Base-by-base conservation (phyloP, 345 rosid species). In the Erysimum cheiranthoides region DNA sequence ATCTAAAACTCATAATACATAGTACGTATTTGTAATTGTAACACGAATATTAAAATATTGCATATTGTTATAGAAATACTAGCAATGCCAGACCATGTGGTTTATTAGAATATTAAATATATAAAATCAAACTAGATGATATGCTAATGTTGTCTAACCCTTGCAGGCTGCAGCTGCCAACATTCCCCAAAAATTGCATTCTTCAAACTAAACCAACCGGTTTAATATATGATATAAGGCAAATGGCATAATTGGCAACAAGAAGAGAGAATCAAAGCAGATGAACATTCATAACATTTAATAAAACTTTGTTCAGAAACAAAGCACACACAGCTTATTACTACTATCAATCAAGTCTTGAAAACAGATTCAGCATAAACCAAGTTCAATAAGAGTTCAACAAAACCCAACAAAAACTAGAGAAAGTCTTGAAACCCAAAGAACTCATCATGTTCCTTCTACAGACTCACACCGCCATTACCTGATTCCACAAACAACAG, bases 401-500 rank as follows among this genome's bases (percentile, higher is more conserved):
- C 4, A 34, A 34, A 58, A 32, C 10, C 39, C 27, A n/a, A 25
- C n/a, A 21, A 9, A 67, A 66, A 67, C 3, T 34, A 43, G 10
- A n/a, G n/a, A 50, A 50, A 35, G 60, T 36, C 46, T 8, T 21
- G 2, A 34, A 31, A 16, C 27, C 45, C 18, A 52, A 68, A 3
- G 8, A 43, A 30, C 25, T 31, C 52, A 18, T 13, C 5, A 13
- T 63, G 46, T 51, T 31, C 21, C 51, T 34, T 43, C 64, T 61
- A 43, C 49, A 61, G 8, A 17, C 8, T 43, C 58, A 64, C 75
- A 46, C 67, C 47, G 0, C 73, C 73, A 35, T 45, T 54, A 66
- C 75, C 75, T 76, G 75, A 42, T 51, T 51, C 68, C 38, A 39
- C 8, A 16, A 59, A 36, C 52, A 59, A 67, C 32, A 53, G 0